Evolutionary conservation across 179 eudicot species (phyloP).

Genomic region (Spergularia azorica): DNA sequence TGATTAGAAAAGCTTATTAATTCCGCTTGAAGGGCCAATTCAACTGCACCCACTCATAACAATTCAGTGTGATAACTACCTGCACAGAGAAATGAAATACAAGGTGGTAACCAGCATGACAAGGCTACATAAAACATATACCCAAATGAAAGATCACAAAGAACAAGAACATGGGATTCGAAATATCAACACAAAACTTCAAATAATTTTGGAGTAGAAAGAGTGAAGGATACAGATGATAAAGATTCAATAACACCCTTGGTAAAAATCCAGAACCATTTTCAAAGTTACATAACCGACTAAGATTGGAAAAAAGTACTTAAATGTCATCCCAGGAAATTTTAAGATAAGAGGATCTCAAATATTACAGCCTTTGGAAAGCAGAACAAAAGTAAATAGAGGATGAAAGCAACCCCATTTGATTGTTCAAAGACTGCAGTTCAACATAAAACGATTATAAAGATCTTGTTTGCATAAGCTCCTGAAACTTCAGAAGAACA

Average conservation of each 20-base stretch:
- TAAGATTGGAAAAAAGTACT: conserved; percentile 23
- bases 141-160: not conserved
- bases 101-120: not conserved
- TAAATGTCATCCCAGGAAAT: conserved; percentile 21
- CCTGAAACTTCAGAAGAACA: conserved; percentile 54
- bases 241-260: conserved; percentile 21
- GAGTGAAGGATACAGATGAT: conserved; percentile 8
- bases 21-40: not conserved
- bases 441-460: conserved; percentile 35
- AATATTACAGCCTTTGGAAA: conserved; percentile 46
- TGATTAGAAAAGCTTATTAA: not conserved
- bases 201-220: conserved; percentile 1
- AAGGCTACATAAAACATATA: not conserved
- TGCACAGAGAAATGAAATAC: conserved; percentile 11
- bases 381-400: conserved; percentile 8
- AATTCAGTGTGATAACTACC: not conserved
- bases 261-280: conserved; percentile 39
- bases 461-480: conserved; percentile 57
- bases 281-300: conserved; percentile 38
- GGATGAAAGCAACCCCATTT: conserved; percentile 31
- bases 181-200: not conserved
- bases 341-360: conserved; percentile 31
- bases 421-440: conserved; percentile 42
- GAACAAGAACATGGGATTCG: not conserved
- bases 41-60: not conserved